Percentiles rank a stretch among this genome's conserved stretches.
Conservation (phyloP, 805 yeast species). For the Starmerella davenportii region DNA sequence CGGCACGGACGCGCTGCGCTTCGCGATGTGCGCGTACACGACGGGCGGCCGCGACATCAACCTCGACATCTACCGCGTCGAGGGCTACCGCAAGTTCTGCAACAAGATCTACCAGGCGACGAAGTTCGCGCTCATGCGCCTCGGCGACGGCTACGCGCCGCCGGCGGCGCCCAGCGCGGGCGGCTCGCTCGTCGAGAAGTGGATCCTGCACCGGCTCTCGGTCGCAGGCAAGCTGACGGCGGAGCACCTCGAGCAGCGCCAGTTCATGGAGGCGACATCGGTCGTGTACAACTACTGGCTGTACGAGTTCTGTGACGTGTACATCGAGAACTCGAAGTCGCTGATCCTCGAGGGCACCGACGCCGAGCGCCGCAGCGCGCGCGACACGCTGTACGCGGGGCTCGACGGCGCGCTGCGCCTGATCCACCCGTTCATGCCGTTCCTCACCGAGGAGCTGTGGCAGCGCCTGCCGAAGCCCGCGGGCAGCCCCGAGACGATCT, state of each 20-base stretch:
- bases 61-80: conserved; percentile 87
- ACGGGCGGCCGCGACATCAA: conserved; percentile 98
- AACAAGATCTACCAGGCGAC: conserved; percentile 98
- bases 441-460: conserved; percentile 95
- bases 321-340: conserved; percentile 91
- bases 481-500: conserved; percentile 46
- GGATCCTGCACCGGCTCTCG: conserved; percentile 82
- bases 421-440: conserved; percentile 98
- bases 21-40: conserved; percentile 93
- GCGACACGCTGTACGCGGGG: conserved; percentile 83
- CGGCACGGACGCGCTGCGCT: conserved; percentile 97
- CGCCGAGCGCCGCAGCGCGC: conserved; percentile 72
- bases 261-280: conserved; percentile 73
- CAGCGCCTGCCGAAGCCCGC: conserved; percentile 87
- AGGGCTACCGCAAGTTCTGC: conserved; percentile 98
- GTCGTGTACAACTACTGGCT: conserved; percentile 89
- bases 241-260: conserved; percentile 59
- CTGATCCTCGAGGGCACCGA: conserved; percentile 81
- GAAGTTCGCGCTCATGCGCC: conserved; percentile 81
- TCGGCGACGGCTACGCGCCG: conserved; percentile 78
- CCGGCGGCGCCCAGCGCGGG: conserved; percentile 51
- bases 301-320: conserved; percentile 87
- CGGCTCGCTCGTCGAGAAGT: conserved; percentile 83
- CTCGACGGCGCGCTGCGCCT: conserved; percentile 77
- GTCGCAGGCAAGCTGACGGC: conserved; percentile 47